Evolutionary conservation across 306 rosid genomes (phyloP), one percentile per base, ranked within the genome.

Genomic region (Chamaecrista fasciculata): DNA sequence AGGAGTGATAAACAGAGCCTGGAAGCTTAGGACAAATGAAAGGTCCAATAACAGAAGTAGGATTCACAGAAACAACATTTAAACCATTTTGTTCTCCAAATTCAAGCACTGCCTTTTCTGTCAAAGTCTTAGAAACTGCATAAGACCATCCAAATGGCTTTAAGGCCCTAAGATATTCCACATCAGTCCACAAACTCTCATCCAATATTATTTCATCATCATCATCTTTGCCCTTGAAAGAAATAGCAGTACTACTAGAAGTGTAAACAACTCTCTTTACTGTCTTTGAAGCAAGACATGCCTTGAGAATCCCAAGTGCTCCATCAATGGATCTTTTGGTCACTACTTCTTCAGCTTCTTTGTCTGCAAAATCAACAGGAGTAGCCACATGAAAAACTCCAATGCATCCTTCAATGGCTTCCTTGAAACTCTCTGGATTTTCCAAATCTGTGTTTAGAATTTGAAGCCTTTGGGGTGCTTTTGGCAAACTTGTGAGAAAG

Each of bases 201-300:
- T 85, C 89, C 44, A 28, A n/a, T n/a, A n/a, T n/a, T n/a, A n/a
- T n/a, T n/a, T 9, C 33, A 33, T n/a, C 50, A 9, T 39, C 12
- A 3, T 21, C 59, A 0, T 52, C 19, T 42, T 50, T 47, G 75
- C 68, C 62, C 18, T 10, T 73, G 4, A 3, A 12, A 2, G 0
- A 0, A 11, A 79, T 76, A 3, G 83, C 66, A 15, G 83, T 15
- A 15, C 28, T 67, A 59, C 73, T 57, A 0, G 83, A 77, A 62
- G 88, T 72, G 78, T 84, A 84, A 6, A 84, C 74, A 24, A 84
- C 71, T 16, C 83, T 69, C 29, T 69, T 80, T 49, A 84, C 79
- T 1, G 77, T 81, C 12, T 76, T 49, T 0, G 79, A 74, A 57
- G 47, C 16, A 1, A 70, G 11, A 53, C 83, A 74, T 1, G 76